phyloP scores from a whole-genome alignment of 371 early-diverging fungal species.

The Neoconidiobolus thromboides region DNA sequence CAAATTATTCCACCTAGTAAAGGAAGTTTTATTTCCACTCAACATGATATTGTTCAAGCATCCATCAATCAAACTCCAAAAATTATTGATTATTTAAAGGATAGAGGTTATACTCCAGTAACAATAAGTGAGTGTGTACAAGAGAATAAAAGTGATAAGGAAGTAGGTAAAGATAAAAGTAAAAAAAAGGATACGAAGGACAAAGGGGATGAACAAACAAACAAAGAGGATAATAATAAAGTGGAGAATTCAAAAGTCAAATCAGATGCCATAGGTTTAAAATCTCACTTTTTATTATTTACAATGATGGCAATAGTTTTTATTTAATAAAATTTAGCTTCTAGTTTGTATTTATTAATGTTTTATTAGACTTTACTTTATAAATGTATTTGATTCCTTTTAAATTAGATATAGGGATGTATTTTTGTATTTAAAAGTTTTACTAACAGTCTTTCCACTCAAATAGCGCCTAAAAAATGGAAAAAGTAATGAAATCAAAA shows the following conservation, averaged over 20 bases:
- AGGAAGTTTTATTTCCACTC: neutral
- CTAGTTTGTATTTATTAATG: too few relatives aligned
- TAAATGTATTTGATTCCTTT: too few relatives aligned
- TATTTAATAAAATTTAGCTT: too few relatives aligned
- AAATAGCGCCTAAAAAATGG: too few relatives aligned
- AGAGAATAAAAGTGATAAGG: neutral
- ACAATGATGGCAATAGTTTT: too few relatives aligned
- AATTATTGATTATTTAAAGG: conserved; percentile 1
- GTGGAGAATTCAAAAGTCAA: neutral
- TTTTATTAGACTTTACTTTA: too few relatives aligned
- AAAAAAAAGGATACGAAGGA: neutral
- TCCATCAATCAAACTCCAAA: neutral
- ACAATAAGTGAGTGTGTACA: neutral
- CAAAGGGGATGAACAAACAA: neutral
- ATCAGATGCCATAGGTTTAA: too few relatives aligned
- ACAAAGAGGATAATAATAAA: neutral
- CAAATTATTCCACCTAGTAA: neutral
- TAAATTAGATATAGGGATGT: too few relatives aligned
- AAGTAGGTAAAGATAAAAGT: neutral
- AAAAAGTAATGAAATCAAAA: too few relatives aligned
- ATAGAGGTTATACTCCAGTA: conserved; percentile 1
- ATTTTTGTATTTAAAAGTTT: too few relatives aligned
- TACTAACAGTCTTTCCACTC: too few relatives aligned
- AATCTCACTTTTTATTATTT: too few relatives aligned
- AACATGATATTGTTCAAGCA: conserved; percentile 1